A percentile compares a stretch with the other conserved stretches of the same genome.
phyloP scores from a whole-genome alignment of 2,329 filamentous ascomycete species.

The Lasiodiplodia citricola region DNA sequence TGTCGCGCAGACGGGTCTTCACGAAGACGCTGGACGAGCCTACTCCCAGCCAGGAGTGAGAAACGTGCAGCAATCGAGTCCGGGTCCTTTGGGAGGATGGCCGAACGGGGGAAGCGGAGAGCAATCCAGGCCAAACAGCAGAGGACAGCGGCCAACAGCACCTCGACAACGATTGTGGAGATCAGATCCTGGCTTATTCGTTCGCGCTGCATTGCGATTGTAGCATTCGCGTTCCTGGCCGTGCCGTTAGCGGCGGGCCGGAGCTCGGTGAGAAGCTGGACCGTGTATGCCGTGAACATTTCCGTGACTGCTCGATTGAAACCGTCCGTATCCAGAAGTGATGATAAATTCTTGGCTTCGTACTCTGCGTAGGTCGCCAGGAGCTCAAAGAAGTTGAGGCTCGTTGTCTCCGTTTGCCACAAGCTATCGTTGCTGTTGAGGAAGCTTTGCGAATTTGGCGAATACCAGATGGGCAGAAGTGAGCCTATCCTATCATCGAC shows the following conservation, averaged over 20 bases:
- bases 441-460: not conserved
- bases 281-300: not conserved
- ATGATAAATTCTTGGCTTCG: not conserved
- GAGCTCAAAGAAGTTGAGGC: not conserved
- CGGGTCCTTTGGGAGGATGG: not conserved
- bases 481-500: not conserved
- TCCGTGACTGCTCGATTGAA: not conserved
- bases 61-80: not conserved
- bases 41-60: not conserved
- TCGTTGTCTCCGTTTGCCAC: not conserved
- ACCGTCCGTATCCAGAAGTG: not conserved
- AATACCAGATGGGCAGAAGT: not conserved
- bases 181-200: not conserved
- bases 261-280: not conserved
- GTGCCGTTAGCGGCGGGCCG: too few species aligned
- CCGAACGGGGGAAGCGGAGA: not conserved
- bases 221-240: not conserved
- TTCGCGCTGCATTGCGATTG: not conserved
- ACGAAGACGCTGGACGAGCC: not conserved
- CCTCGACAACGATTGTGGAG: not conserved
- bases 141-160: not conserved
- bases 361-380: not conserved
- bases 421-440: not conserved
- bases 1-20: not conserved
- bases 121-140: not conserved